These are phyloP conservation scores for Pythium brachiatum DNA, from an alignment of 352 stramenopile genomes.

Conservation along the genomic window DNA sequence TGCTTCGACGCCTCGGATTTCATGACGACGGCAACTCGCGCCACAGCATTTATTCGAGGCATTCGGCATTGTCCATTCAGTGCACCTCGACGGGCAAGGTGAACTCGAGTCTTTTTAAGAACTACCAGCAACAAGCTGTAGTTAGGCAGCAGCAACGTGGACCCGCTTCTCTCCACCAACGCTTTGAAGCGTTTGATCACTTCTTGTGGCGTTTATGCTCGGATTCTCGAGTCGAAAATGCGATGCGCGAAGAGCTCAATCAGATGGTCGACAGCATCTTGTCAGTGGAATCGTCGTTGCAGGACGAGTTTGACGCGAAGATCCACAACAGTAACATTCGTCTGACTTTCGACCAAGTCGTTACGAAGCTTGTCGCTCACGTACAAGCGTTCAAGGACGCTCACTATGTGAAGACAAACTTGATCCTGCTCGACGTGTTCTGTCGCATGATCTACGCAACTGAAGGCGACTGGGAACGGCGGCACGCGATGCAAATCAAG, in stretches of 20 bases:
- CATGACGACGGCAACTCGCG: background rate
- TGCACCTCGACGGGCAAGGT: conserved; percentile 1
- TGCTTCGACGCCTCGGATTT: background rate
- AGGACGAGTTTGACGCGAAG: conserved; percentile 46
- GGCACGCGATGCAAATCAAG: conserved; percentile 66
- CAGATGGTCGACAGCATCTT: conserved; percentile 72
- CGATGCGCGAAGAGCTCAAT: conserved; percentile 68
- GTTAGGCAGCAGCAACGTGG: background rate
- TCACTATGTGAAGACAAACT: conserved; percentile 62
- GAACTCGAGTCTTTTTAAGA: conserved; percentile 4
- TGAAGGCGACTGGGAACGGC: conserved; percentile 38
- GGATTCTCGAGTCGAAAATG: conserved; percentile 37
- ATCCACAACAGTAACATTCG: conserved; percentile 38
- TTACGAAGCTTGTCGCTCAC: conserved; percentile 57
- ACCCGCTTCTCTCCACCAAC: conserved; percentile 24
- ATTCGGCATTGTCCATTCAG: conserved; percentile 3
- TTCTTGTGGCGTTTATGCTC: conserved; percentile 43
- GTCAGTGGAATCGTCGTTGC: conserved; percentile 41
- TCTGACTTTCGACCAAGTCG: conserved; percentile 67
- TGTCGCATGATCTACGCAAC: conserved; percentile 70
- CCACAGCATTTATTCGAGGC: conserved; percentile 6
- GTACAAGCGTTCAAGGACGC: conserved; percentile 53
- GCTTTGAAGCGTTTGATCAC: conserved; percentile 44
- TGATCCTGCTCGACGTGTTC: conserved; percentile 70
- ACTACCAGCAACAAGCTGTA: conserved; percentile 16